These are phyloP conservation scores for Ilyonectria sp. DNA, from an alignment of 2,329 filamentous ascomycete species.

Conservation along the genomic window DNA sequence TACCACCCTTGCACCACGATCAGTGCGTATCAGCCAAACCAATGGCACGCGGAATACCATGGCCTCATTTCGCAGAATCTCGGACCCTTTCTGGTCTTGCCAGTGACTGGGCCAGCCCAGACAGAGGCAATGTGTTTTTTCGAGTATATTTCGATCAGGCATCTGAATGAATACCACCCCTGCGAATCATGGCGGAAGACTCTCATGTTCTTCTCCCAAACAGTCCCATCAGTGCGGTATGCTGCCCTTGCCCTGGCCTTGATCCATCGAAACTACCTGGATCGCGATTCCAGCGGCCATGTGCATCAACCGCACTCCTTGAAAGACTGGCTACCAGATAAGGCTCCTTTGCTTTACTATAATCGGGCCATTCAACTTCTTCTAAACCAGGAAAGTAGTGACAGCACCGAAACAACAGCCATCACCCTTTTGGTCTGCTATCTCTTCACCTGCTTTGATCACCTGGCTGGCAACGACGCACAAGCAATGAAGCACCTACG, in stretches of 20 bases:
- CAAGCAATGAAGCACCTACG: constrained; percentile 55
- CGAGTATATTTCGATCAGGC: constrained; percentile 45
- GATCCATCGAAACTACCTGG: constrained; percentile 47
- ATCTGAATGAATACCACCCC: constrained; percentile 51
- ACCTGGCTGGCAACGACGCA: constrained; percentile 52
- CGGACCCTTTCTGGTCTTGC: constrained; percentile 44
- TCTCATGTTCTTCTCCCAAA: constrained; percentile 55
- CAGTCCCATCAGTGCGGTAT: constrained; percentile 53
- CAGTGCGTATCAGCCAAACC: constrained; percentile 3
- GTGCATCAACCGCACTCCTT: neutral
- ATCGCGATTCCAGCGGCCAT: constrained; percentile 32
- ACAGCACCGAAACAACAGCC: constrained; percentile 46
- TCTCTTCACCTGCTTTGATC: constrained; percentile 57
- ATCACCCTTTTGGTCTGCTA: constrained; percentile 57
- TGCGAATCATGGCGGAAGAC: constrained; percentile 52
- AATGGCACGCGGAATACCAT: constrained; percentile 14
- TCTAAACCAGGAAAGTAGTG: constrained; percentile 42
- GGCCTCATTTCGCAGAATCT: constrained; percentile 31
- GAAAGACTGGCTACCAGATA: constrained; percentile 30
- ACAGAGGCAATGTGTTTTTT: constrained; percentile 51
- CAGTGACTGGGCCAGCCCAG: constrained; percentile 38
- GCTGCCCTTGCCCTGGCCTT: constrained; percentile 52
- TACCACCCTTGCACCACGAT: constrained; percentile 1
- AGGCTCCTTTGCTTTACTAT: constrained; percentile 47
- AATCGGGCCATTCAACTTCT: constrained; percentile 51